Evolutionary conservation across 208 protist genomes (phyloP), one percentile per base, ranked within the genome.

Genomic region (Phytomonas francai): DNA sequence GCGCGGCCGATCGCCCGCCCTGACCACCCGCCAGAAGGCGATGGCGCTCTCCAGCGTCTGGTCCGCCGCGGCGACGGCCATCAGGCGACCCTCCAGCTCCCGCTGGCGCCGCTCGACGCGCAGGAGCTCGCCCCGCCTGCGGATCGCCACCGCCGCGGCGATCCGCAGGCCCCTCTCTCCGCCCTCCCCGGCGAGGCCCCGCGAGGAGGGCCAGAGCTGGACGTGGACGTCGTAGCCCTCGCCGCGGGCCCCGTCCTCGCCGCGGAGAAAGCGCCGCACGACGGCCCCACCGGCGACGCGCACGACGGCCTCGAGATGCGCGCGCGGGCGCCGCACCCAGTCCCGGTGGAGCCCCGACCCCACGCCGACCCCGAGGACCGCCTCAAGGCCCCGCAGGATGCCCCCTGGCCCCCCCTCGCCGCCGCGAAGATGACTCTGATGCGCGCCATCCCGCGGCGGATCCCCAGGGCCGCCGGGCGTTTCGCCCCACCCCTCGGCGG

Each of bases 31-130:
- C 89, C 89, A 94, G 68, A 94, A 94, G 0, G 49, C 61, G 32
- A 92, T 70, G 19, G 82, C 28, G 39, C 70, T 81, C 39, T 76
- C 34, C 61, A 94, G 63, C 12, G 88, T 92, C 75, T 94, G 85
- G 14, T 82, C 84, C 32, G 65, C 57, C n/a, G 85, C 85, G 2
- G 81, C 73, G 1, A 81, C 81, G 0, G 59, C 3, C n/a, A 83
- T 81, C 65, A 86, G 79, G 27, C 78, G 81, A 30, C 58, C 49
- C 32, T 63, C 64, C 42, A 83, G 49, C n/a, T 65, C 65, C 36
- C 66, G 68, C 54, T 62, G 73, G n/a, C 59, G 76, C 54, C 56
- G 71, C 0, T 68, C 81, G 25, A 78, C 36, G 7, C 63, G 78
- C 42, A 62, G 56, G 57, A 94, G 67, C 16, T 64, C 59, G 30